Conservation (phyloP, 176 grass and related monocot genomes). For the Aegilops speltoides region DNA sequence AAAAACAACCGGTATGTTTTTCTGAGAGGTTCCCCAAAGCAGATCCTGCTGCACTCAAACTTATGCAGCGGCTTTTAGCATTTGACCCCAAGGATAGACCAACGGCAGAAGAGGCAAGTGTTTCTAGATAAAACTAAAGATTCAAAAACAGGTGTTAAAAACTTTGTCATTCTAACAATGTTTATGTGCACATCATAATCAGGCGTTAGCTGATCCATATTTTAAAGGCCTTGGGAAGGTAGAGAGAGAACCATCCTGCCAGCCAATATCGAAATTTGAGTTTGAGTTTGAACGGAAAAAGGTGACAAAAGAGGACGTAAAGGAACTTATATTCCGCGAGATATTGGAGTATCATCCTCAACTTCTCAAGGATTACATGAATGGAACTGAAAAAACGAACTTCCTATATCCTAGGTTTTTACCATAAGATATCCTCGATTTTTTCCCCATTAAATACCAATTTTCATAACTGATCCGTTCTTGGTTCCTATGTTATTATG, state of each 20-base stretch:
- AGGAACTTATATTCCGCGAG: conserved; percentile 92
- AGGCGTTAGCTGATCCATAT: conserved; percentile 95
- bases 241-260: conserved; percentile 92
- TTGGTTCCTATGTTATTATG: conserved; percentile 26
- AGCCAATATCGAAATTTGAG: conserved; percentile 92
- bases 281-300: conserved; percentile 95
- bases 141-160: not conserved
- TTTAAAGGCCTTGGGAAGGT: conserved; percentile 88
- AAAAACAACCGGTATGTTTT: conserved; percentile 74
- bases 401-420: conserved; percentile 92
- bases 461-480: not conserved
- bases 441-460: not conserved
- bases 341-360: conserved; percentile 95
- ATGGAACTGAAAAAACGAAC: conserved; percentile 67
- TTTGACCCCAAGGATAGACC: conserved; percentile 97
- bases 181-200: conserved; percentile 25
- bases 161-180: not conserved
- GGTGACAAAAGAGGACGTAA: conserved; percentile 94
- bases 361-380: conserved; percentile 83
- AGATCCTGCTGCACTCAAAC: conserved; percentile 82
- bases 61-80: conserved; percentile 84
- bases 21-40: conserved; percentile 87
- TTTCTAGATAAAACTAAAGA: conserved; percentile 16
- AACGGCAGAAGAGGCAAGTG: conserved; percentile 75
- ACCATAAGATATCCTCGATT: not conserved